phyloP scores from a whole-genome alignment of 345 rosid species.

The Eucalyptus microcorys region DNA sequence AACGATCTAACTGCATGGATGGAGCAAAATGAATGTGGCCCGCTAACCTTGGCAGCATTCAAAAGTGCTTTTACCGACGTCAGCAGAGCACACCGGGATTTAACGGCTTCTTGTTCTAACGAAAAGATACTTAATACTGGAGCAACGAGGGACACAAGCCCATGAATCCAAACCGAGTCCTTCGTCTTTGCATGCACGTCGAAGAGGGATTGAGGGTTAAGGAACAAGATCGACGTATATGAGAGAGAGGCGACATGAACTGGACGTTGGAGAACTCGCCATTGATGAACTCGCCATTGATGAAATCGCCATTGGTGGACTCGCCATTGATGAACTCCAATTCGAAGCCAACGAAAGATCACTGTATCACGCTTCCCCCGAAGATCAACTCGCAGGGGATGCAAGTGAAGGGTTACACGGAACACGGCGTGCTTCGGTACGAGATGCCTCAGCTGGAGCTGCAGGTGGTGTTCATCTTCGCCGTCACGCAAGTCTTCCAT shows the following conservation, averaged over 20 bases:
- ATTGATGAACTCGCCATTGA: neutral
- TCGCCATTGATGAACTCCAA: neutral
- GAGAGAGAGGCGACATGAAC: neutral
- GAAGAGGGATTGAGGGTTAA: neutral
- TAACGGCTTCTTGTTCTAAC: neutral
- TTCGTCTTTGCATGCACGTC: neutral
- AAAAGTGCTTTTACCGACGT: neutral
- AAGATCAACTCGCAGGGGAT: neutral
- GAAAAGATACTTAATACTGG: neutral
- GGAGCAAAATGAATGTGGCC: neutral
- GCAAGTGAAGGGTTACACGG: neutral
- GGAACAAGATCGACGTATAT: neutral
- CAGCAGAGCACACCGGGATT: neutral
- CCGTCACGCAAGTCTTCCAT: neutral
- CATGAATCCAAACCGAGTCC: neutral
- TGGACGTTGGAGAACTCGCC: neutral
- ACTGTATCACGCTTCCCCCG: neutral
- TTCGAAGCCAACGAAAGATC: neutral
- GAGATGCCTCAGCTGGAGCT: slow-evolving; percentile 12
- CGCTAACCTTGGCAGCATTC: neutral
- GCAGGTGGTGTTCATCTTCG: slow-evolving; percentile 4
- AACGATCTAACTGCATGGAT: neutral
- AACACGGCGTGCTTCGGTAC: neutral
- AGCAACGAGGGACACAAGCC: neutral
- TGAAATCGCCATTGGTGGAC: too few relatives aligned